These are phyloP conservation scores for Prunella vulgaris DNA, from an alignment of 257 asterid species.

Conservation along the genomic window DNA sequence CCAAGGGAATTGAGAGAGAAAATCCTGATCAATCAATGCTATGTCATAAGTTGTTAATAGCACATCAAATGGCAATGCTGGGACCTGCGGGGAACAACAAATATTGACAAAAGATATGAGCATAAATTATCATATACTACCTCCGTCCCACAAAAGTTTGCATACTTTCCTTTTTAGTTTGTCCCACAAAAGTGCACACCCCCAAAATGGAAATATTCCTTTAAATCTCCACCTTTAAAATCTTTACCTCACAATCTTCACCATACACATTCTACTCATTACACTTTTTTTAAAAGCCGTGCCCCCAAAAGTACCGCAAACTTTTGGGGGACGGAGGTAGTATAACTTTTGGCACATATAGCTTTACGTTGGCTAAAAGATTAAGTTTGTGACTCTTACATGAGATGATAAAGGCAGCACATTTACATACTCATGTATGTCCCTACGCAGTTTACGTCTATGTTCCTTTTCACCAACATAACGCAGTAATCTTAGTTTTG, in stretches of 20 bases:
- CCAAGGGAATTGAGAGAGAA: slow-evolving; percentile 90
- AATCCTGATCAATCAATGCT: slow-evolving; percentile 79
- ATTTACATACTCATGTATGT: slow-evolving; percentile 48
- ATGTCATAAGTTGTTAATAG: slow-evolving; percentile 86
- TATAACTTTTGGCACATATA: background rate
- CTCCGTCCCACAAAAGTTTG: too few species aligned
- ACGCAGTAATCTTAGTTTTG: slow-evolving; percentile 54
- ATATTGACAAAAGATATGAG: background rate
- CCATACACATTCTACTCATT: too few species aligned
- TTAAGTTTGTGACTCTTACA: slow-evolving; percentile 31
- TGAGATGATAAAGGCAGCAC: slow-evolving; percentile 26
- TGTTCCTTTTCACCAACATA: slow-evolving; percentile 90
- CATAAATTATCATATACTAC: slow-evolving; percentile 10
- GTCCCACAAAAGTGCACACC: too few species aligned
- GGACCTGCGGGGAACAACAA: slow-evolving; percentile 44
- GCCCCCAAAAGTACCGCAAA: too few species aligned
- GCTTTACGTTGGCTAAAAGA: background rate
- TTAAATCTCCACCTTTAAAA: too few species aligned
- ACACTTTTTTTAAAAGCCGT: too few species aligned
- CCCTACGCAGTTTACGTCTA: slow-evolving; percentile 56
- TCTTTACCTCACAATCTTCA: too few species aligned
- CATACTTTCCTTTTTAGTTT: too few species aligned
- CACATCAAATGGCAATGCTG: slow-evolving; percentile 69
- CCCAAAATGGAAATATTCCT: too few species aligned
- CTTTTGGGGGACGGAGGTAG: too few species aligned